Evolutionary conservation across 1,284 basidiomycete species (phyloP), one percentile per base, ranked within the genome.

Genomic region (Melampsora americana): DNA sequence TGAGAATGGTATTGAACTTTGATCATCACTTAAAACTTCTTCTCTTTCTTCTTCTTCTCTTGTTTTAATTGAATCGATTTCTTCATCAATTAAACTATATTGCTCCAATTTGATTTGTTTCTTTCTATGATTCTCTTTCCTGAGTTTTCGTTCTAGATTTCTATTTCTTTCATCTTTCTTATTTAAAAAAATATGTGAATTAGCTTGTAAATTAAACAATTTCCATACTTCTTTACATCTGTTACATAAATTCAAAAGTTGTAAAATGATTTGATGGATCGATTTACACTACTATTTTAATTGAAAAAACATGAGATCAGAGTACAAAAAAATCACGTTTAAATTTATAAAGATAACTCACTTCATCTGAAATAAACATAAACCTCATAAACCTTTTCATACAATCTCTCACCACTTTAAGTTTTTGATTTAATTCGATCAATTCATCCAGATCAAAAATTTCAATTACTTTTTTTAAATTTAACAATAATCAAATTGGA

Each of bases 331-430:
- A n/a, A n/a, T n/a, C n/a, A n/a, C n/a, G n/a, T n/a, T n/a, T n/a
- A n/a, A n/a, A n/a, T n/a, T n/a, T n/a, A n/a, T n/a, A n/a, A n/a
- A n/a, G n/a, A n/a, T 5, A 66, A 44, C 42, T 50, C 5, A 74
- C 71, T 50, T 74, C 62, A 12, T 66, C 62, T 59, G 64, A 66
- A 11, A 74, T 26, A 42, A 74, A 74, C 23, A 74, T 20, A 26
- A 66, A 46, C 0, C 32, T 50, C 20, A 50, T 64, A 14, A 74
- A 64, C 0, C 39, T 20, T 16, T 64, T 23, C 3, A 74, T 16
- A 50, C 48, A 74, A 14, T 23, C 42, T 44, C 46, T 56, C 1
- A 44, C 60, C 32, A 16, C 7, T 35, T 20, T 20, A 30, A 74
- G 44, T 9, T 30, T 59, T n/a, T 66, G 50, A 66, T 35, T 66